Conservation (phyloP, 2,329 filamentous ascomycete genomes). For the Xylariaceae sp. region DNA sequence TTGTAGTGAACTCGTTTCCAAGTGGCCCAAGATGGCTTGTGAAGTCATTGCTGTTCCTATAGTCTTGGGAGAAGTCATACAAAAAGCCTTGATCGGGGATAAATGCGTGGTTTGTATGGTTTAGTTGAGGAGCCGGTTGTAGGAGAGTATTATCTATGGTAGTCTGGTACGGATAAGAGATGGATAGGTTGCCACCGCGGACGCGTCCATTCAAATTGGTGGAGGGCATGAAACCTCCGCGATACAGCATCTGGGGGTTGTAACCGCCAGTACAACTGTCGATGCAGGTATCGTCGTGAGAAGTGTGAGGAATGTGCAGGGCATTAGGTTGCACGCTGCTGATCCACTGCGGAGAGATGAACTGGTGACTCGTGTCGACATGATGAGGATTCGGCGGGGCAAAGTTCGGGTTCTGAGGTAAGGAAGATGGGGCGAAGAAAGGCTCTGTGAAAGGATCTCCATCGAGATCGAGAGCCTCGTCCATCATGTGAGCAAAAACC, state of each 20-base stretch:
- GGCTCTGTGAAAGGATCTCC: background rate
- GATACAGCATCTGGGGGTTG: constrained; percentile 21
- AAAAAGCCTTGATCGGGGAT: too few relatives aligned
- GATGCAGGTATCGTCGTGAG: constrained; percentile 31
- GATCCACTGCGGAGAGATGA: constrained; percentile 18
- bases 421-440: background rate
- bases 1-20: constrained; percentile 24
- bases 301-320: constrained; percentile 26
- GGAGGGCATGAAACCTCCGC: constrained; percentile 13
- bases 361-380: constrained; percentile 26
- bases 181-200: background rate
- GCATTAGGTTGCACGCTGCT: constrained; percentile 18
- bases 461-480: constrained; percentile 1
- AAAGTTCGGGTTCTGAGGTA: background rate
- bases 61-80: constrained; percentile 2
- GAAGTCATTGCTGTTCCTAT: constrained; percentile 6
- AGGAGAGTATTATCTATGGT: constrained; percentile 11
- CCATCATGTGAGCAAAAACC: constrained; percentile 19
- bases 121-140: too few relatives aligned
- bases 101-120: too few relatives aligned
- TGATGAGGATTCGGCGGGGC: constrained; percentile 9
- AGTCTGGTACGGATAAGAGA: constrained; percentile 17
- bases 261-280: constrained; percentile 26
- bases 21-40: constrained; percentile 11
- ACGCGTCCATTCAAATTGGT: background rate